Base-by-base conservation (phyloP, 139 green algal genomes). In the Nannochloris sp. region DNA sequence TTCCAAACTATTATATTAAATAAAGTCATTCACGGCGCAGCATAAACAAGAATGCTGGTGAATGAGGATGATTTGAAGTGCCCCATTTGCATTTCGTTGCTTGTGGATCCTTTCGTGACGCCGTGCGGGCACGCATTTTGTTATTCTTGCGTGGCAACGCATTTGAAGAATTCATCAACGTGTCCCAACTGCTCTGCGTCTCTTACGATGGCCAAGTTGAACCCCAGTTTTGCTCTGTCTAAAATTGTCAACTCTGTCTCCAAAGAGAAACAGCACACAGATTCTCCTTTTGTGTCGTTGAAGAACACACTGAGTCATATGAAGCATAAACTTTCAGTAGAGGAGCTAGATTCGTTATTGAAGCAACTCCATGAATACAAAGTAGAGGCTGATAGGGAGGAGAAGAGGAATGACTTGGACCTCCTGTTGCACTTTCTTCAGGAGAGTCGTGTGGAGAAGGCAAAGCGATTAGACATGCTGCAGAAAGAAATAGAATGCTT, bases 81-180 rank as follows among this genome's bases (percentile, higher is more conserved):
- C 53, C 78, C 86, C 2, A 84, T 95, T 16, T 95, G 88, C 61
- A 72, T 86, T 44, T 77, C 86, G 23, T 69, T 79, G 11, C 75
- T 95, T 27, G 55, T 63, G 1, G 85, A 94, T 70, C 78, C 87
- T 0, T 91, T 91, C 54, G 79, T 90, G 4, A 94, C 88, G 0
- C 66, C 69, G 3, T 95, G 88, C 57, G 88, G 86, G 2, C 88
- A 95, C 62, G 88, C 77, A 9, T 94, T 93, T 55, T 95, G 88
- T 69, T 84, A 85, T 67, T 50, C 58, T 11, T 95, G 88, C 78
- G 79, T 95, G 49, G 75, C 61, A 1, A 84, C 68, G 11, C 83
- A 91, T 62, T 70, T 95, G 21, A 57, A 78, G 11, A 64, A 76
- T 48, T 73, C 66, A 34, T 81, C 75, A 51, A 86, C 54, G 58